phyloP scores from a whole-genome alignment of 2,329 filamentous ascomycete species.

The Aspergillus sp. region DNA sequence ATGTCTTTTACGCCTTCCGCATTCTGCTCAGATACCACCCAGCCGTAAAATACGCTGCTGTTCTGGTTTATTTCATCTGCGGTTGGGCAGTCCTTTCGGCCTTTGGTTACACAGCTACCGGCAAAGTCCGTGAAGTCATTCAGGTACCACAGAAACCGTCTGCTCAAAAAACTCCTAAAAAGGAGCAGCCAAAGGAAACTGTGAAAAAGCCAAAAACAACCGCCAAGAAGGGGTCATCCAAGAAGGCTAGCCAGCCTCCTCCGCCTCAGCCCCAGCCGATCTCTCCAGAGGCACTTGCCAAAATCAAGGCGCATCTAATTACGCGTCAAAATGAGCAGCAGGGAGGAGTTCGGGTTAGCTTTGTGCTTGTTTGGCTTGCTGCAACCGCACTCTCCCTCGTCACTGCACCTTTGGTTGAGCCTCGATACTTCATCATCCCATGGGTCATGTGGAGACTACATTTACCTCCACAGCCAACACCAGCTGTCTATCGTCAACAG shows the following conservation, averaged over 20 bases:
- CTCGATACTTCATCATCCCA: constrained; percentile 90
- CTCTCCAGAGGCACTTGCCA: constrained; percentile 22
- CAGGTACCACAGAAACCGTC: too few relatives aligned
- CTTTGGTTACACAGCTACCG: constrained; percentile 44
- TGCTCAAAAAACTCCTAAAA: constrained; percentile 6
- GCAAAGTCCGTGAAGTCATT: too few relatives aligned
- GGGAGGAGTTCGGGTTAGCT: constrained; percentile 42
- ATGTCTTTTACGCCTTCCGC: constrained; percentile 94
- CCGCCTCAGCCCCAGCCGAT: constrained; percentile 13
- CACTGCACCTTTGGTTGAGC: constrained; percentile 88
- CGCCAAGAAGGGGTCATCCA: constrained; percentile 16
- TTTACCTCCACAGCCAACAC: constrained; percentile 50
- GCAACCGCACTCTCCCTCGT: constrained; percentile 74
- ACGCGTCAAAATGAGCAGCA: constrained; percentile 24
- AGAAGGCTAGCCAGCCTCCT: constrained; percentile 7
- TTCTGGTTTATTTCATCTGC: constrained; percentile 65
- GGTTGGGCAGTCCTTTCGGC: constrained; percentile 64
- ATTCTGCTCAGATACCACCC: constrained; percentile 67
- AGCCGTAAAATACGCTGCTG: constrained; percentile 61
- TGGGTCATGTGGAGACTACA: constrained; percentile 91
- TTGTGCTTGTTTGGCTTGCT: constrained; percentile 59
- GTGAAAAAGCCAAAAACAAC: constrained; percentile 18
- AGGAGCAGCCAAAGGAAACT: constrained; percentile 15
- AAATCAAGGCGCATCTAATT: constrained; percentile 23
- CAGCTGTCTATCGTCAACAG: constrained; percentile 22